Evolutionary conservation across 768 basidiomycete species (phyloP), one percentile per base, ranked within the genome.

Genomic region (Tephrocybe sp.): DNA sequence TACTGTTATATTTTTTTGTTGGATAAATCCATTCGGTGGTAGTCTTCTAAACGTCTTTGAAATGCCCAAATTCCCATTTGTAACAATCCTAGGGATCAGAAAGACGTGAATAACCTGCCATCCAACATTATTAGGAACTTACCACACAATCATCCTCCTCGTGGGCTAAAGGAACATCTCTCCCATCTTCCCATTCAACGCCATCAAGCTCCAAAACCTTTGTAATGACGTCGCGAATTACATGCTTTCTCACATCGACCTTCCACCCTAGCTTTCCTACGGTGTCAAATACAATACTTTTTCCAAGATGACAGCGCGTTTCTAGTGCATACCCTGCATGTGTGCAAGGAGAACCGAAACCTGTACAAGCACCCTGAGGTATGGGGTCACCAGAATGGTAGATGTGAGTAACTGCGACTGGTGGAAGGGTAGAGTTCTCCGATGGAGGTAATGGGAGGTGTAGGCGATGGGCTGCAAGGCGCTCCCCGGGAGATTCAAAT

Each of bases 321-420:
- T 95, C 92, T 58, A 95, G 69, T 1, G 93, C 96, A 64, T 87
- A 96, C 1, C 96, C 96, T 0, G 73, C 92, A 27, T 90, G 77
- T 13, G 86, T 82, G 64, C 96, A 99, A 0, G 79, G 67, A 0
- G 89, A 94, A 8, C 78, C 66, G 4, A 85, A 70, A 26, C 92
- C 92, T 0, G 75, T 92, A 62, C 92, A 94, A 1, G 77, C 68
- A 0, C 89, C 90, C 72, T 89, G 89, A 0, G 96, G 84, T 32
- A 98, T 93, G 0, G 95, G 96, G 65, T 98, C 96, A 1, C 87
- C 89, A 1, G 86, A 95, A 65, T 98, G 92, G 60, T 89, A 97
- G 21, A 98, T 74, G 60, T 98, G 93, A 0, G 68, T 95, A 47
- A 72, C 83, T 64, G 58, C 80, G 62, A 49, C 72, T 57, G 47